These are phyloP conservation scores for Kodamaea fukazawae DNA, from an alignment of 805 yeast genomes.

Conservation along the genomic window DNA sequence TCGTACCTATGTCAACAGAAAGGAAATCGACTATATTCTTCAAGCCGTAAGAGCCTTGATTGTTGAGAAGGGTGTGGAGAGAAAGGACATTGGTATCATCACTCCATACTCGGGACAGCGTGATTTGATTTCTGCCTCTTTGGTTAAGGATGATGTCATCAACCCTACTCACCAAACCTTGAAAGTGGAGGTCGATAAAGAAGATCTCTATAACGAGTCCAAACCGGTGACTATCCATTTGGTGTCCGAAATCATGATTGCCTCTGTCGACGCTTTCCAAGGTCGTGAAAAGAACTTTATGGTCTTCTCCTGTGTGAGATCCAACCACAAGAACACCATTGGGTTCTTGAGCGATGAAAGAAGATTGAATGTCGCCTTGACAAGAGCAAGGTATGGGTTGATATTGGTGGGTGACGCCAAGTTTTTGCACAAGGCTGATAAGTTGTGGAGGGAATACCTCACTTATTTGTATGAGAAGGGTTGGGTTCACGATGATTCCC, in stretches of 20 bases:
- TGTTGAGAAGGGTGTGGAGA: constrained; percentile 49
- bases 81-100: constrained; percentile 58
- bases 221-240: constrained; percentile 49
- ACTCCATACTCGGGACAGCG: constrained; percentile 80
- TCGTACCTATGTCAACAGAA: constrained; percentile 54
- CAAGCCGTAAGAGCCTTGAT: constrained; percentile 49
- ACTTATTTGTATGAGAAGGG: constrained; percentile 34
- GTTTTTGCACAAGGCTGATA: constrained; percentile 47
- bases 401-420: constrained; percentile 32
- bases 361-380: constrained; percentile 29
- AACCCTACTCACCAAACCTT: constrained; percentile 53
- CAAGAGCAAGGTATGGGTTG: constrained; percentile 29
- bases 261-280: constrained; percentile 32
- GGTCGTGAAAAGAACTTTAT: constrained; percentile 30
- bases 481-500: constrained; percentile 21
- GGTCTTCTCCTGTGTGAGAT: constrained; percentile 29
- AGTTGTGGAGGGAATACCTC: constrained; percentile 51
- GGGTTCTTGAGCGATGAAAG: constrained; percentile 30
- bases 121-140: constrained; percentile 51
- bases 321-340: constrained; percentile 20
- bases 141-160: constrained; percentile 50
- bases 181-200: constrained; percentile 56
- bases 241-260: constrained; percentile 45
- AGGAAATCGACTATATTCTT: constrained; percentile 51
- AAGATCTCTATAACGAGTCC: constrained; percentile 49